phyloP scores from a whole-genome alignment of 345 rosid species.

The Eucalyptus lansdowneana region DNA sequence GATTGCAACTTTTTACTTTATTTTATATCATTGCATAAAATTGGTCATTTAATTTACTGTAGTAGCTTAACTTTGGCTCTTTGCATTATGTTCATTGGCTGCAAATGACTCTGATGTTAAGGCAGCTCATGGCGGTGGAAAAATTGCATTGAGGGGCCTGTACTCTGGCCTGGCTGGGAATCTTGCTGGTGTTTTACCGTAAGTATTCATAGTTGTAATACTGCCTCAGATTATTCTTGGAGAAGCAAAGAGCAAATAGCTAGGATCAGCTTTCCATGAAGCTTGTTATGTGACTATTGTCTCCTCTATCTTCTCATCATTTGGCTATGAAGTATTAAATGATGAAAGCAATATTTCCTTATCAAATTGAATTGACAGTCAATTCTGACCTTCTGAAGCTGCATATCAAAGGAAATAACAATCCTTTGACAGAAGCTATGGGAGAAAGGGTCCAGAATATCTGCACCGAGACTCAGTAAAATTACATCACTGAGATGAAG shows the following conservation, averaged over 20 bases:
- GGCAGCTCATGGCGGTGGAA: constrained; percentile 67
- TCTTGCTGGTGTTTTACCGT: constrained; percentile 82
- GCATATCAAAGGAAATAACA: not conserved
- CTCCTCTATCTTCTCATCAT: not conserved
- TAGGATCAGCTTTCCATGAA: not conserved
- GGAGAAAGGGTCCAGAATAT: not conserved
- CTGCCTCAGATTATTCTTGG: not conserved
- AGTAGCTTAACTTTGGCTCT: not conserved
- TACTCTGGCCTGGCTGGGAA: constrained; percentile 87
- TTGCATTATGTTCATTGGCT: not conserved
- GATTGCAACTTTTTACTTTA: not conserved
- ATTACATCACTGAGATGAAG: not conserved
- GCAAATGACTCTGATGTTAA: constrained; percentile 2
- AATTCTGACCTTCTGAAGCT: not conserved
- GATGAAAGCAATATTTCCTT: not conserved
- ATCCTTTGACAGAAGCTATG: not conserved
- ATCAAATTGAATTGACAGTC: not conserved
- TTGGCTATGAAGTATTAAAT: not conserved
- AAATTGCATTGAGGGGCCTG: constrained; percentile 52
- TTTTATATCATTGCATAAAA: not conserved
- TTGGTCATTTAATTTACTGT: not conserved
- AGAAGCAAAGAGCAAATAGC: not conserved
- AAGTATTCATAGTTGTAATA: constrained; percentile 14
- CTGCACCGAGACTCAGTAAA: not conserved
- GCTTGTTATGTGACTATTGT: not conserved